Base-by-base conservation (phyloP, 106 monocot genomes). In the Phalaenopsis aphrodite region DNA sequence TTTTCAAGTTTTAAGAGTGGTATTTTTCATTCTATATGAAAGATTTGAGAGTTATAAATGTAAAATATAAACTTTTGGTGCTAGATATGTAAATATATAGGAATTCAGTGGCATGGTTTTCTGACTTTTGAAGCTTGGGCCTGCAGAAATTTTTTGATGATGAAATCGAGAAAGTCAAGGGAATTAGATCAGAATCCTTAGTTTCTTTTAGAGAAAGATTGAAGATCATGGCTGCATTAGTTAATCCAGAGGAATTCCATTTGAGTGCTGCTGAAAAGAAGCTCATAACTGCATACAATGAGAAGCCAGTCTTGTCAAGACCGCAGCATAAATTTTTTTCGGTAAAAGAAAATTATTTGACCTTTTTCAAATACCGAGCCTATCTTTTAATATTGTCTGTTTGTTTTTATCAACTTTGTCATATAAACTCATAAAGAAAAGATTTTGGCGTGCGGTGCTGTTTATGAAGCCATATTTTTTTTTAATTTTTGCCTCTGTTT, bases 291-390 rank as follows among this genome's bases (percentile, higher is more conserved):
- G 90, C 94, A 23, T 97, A 97, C 57, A 94, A 97, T 49, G 94
- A 90, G 55, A 97, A 97, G 86, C 97, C 97, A 55, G 94, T 97
- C 23, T 94, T 97, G 72, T 97, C 97, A 71, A 91, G 97, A 41
- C 97, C 97, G 19, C 97, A 97, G 47, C 97, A 97, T 78, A 85
- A 58, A 78, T 97, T 97, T 81, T 97, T 90, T 49, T 41, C 37
- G 83, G 94, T 97, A 88, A 79, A 52, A 30, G 30, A 47, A n/a
- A 58, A 69, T 52, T 2, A 52, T 46, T 75, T 45, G 19, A 45
- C 21, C 64, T 65, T 24, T 65, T 65, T 6, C 64, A 52, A 52
- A 14, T 52, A 23, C 64, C 21, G 24, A 65, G 23, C 21, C 64
- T 65, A 65, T 6, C 14, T 65, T 8, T 65, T 65, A 52, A 52